Percentiles rank a stretch among this genome's conserved stretches.
Conservation (phyloP, 768 basidiomycete species). For the Dentipellis sp. region DNA sequence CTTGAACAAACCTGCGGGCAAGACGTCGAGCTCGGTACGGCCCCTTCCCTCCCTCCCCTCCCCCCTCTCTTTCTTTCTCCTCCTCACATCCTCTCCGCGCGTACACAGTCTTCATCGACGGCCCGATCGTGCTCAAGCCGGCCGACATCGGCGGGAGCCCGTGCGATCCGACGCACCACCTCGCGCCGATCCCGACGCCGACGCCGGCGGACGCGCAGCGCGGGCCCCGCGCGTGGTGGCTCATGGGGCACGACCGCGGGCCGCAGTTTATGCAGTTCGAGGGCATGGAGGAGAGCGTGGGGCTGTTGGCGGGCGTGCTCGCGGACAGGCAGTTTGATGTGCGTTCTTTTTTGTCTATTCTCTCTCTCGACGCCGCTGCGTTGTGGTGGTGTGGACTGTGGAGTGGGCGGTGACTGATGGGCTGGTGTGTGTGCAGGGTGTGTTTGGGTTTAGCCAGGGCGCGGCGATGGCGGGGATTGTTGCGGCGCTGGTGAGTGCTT, state of each 20-base stretch:
- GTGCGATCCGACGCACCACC: constrained; percentile 14
- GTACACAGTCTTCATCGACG: constrained; percentile 62
- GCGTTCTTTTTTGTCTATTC: constrained; percentile 21
- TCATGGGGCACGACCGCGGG: constrained; percentile 23
- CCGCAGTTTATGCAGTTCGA: constrained; percentile 37
- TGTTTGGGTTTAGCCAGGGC: constrained; percentile 81
- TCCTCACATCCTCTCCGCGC: background rate
- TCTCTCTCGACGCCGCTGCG: background rate
- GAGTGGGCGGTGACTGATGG: no score
- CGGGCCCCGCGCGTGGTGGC: constrained; percentile 69
- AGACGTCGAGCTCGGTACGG: constrained; percentile 50
- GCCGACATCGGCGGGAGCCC: constrained; percentile 39
- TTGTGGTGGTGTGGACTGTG: constrained; percentile 31
- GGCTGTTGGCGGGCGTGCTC: constrained; percentile 46
- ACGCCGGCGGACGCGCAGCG: constrained; percentile 31
- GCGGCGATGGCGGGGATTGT: constrained; percentile 67
- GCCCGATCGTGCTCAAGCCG: constrained; percentile 56
- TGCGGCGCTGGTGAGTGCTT: constrained; percentile 49
- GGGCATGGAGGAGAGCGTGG: constrained; percentile 53
- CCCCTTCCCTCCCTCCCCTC: background rate
- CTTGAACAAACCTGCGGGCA: constrained; percentile 57
- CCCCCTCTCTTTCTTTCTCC: background rate
- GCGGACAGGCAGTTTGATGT: constrained; percentile 58
- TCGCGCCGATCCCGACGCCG: constrained; percentile 31
- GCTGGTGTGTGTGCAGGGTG: constrained; percentile 35